Evolutionary conservation across 192 early-diverging fungal genomes (phyloP).

Genomic region (Dissophora globulifera): DNA sequence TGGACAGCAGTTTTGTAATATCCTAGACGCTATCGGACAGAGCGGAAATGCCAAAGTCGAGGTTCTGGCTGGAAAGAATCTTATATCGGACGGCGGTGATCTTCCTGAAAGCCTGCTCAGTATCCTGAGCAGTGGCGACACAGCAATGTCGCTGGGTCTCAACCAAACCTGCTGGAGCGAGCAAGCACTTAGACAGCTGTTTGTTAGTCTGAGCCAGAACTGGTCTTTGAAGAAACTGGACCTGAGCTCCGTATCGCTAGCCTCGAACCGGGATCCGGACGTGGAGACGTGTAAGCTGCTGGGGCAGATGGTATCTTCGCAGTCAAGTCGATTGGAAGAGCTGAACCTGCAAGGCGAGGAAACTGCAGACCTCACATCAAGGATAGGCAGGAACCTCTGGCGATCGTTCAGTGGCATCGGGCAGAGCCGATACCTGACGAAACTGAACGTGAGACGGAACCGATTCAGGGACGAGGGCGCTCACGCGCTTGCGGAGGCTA

Average conservation of each 20-base stretch:
- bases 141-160: conserved; percentile 48
- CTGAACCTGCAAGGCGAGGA: conserved; percentile 46
- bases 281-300: conserved; percentile 56
- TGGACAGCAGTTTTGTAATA: conserved; percentile 50
- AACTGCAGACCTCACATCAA: conserved; percentile 29
- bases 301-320: conserved; percentile 42
- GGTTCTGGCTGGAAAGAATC: conserved; percentile 51
- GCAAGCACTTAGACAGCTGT: conserved; percentile 55
- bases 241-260: conserved; percentile 51
- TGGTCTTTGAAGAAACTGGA: conserved; percentile 50
- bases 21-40: conserved; percentile 53
- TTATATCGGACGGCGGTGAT: conserved; percentile 52
- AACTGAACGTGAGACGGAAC: conserved; percentile 45
- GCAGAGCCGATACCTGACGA: conserved; percentile 41
- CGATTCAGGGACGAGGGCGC: conserved; percentile 55
- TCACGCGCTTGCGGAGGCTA: conserved; percentile 45
- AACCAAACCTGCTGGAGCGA: conserved; percentile 62
- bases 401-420: conserved; percentile 40
- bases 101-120: conserved; percentile 48
- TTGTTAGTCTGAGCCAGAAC: conserved; percentile 58
- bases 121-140: conserved; percentile 50
- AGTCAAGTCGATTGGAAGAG: conserved; percentile 50
- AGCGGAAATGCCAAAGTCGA: conserved; percentile 50
- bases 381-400: conserved; percentile 52
- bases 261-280: conserved; percentile 40